phyloP scores from a whole-genome alignment of 495 filamentous ascomycete genomes.

The Daldinia concentrica region DNA sequence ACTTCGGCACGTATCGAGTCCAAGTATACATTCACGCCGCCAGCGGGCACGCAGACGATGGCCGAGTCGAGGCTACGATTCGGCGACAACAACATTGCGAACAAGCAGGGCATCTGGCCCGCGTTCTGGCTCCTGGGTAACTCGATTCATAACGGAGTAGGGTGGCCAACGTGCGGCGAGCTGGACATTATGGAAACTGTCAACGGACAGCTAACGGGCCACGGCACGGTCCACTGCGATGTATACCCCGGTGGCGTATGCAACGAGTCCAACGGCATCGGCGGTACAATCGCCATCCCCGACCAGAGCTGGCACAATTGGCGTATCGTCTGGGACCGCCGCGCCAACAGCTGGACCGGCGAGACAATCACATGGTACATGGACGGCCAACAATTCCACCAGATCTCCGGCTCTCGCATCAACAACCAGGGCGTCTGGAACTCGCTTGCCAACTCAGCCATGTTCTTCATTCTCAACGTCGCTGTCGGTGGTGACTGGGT shows the following conservation, averaged over 20 bases:
- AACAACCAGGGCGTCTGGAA: conserved; percentile 51
- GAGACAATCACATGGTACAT: conserved; percentile 60
- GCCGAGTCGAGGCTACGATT: conserved; percentile 57
- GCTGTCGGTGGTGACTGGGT: conserved; percentile 62
- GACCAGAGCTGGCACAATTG: conserved; percentile 60
- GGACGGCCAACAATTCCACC: conserved; percentile 55
- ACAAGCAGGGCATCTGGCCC: conserved; percentile 63
- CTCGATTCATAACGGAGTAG: conserved; percentile 49
- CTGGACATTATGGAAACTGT: conserved; percentile 62
- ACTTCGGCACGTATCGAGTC: conserved; percentile 61
- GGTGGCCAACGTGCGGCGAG: conserved; percentile 62
- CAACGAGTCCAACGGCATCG: conserved; percentile 57
- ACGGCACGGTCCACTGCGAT: conserved; percentile 61
- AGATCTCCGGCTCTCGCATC: conserved; percentile 51
- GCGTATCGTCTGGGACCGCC: conserved; percentile 57
- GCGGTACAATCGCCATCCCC: conserved; percentile 44
- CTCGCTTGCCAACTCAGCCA: conserved; percentile 47
- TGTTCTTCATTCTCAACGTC: conserved; percentile 61
- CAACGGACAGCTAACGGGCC: conserved; percentile 54
- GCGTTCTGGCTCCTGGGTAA: conserved; percentile 64
- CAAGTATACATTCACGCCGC: conserved; percentile 55
- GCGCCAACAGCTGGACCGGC: conserved; percentile 47
- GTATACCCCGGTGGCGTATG: conserved; percentile 55
- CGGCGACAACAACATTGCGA: conserved; percentile 47
- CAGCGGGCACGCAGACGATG: conserved; percentile 50